Percentiles rank a stretch among this genome's conserved stretches.
Evolutionary conservation across 805 yeast genomes (phyloP).

Genomic region (Blastobotrys parvus): DNA sequence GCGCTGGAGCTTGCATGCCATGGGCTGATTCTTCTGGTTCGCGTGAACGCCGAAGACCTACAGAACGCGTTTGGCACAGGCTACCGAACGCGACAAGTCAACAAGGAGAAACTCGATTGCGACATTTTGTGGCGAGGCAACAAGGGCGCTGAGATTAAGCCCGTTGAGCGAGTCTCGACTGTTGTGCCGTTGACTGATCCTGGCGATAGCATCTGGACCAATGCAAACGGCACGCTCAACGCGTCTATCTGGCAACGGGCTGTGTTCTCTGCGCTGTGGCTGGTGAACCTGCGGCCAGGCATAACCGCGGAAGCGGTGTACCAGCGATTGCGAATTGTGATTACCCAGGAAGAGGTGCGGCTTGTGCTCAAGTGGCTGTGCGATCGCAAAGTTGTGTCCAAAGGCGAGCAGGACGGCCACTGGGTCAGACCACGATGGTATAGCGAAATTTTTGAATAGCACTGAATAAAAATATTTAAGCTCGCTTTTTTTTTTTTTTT

Average conservation of each 20-base stretch:
- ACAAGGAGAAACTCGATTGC: slow-evolving; percentile 56
- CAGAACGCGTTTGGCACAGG: slow-evolving; percentile 33
- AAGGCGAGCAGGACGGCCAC: slow-evolving; percentile 16
- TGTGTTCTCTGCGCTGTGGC: slow-evolving; percentile 38
- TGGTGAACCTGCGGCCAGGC: slow-evolving; percentile 50
- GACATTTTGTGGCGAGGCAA: slow-evolving; percentile 40
- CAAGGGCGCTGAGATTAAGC: slow-evolving; percentile 5
- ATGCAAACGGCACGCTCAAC: slow-evolving; percentile 53
- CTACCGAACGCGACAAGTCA: slow-evolving; percentile 70
- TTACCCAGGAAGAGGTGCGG: slow-evolving; percentile 21
- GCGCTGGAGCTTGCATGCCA: slow-evolving; percentile 48
- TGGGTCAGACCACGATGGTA: slow-evolving; percentile 23
- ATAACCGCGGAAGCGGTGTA: slow-evolving; percentile 26
- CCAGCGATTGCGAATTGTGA: slow-evolving; percentile 15
- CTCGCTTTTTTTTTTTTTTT: neutral
- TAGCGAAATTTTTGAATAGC: slow-evolving; percentile 4
- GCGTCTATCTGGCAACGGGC: slow-evolving; percentile 51
- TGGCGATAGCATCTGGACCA: slow-evolving; percentile 46
- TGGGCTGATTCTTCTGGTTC: slow-evolving; percentile 34
- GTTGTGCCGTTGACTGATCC: slow-evolving; percentile 10
- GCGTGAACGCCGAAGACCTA: slow-evolving; percentile 34
- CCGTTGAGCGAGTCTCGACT: slow-evolving; percentile 9
- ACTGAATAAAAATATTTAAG: neutral
- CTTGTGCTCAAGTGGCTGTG: slow-evolving; percentile 24
- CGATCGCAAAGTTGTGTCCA: slow-evolving; percentile 7